Conservation (phyloP, 495 filamentous ascomycete species). For the Rhizodiscina lignyota region DNA sequence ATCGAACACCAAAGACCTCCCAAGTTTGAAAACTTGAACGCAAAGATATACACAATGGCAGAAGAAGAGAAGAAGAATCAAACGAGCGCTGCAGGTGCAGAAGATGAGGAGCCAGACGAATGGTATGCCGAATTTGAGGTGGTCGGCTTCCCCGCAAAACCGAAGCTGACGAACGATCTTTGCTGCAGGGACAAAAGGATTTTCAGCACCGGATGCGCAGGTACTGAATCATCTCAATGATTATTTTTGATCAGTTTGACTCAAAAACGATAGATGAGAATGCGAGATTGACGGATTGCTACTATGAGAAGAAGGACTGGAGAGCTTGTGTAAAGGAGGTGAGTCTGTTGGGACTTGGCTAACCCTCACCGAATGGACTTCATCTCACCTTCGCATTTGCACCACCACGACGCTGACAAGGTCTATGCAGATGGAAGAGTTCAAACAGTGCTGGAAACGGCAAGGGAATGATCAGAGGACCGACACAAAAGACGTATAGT, state of each 20-base stretch:
- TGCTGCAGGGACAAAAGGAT: slow-evolving; percentile 85
- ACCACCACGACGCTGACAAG: slow-evolving; percentile 2
- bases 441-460: slow-evolving; percentile 82
- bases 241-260: not conserved
- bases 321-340: slow-evolving; percentile 78
- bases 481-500: slow-evolving; percentile 49
- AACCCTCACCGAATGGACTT: not conserved
- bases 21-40: not conserved
- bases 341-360: slow-evolving; percentile 19
- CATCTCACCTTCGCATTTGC: too few species aligned
- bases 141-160: not conserved
- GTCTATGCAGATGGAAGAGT: slow-evolving; percentile 64
- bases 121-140: slow-evolving; percentile 43
- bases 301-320: slow-evolving; percentile 95
- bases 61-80: slow-evolving; percentile 24
- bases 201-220: slow-evolving; percentile 85
- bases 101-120: slow-evolving; percentile 87
- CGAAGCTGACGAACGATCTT: slow-evolving; percentile 8
- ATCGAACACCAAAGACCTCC: not conserved
- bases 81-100: slow-evolving; percentile 27
- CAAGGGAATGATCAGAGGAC: slow-evolving; percentile 81
- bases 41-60: slow-evolving; percentile 25
- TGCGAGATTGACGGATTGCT: slow-evolving; percentile 82
- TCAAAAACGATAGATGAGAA: slow-evolving; percentile 51
- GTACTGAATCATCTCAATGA: slow-evolving; percentile 26